Evolutionary conservation across 1,139 yeast genomes (phyloP).

Genomic region (Candida buenavistaensis): DNA sequence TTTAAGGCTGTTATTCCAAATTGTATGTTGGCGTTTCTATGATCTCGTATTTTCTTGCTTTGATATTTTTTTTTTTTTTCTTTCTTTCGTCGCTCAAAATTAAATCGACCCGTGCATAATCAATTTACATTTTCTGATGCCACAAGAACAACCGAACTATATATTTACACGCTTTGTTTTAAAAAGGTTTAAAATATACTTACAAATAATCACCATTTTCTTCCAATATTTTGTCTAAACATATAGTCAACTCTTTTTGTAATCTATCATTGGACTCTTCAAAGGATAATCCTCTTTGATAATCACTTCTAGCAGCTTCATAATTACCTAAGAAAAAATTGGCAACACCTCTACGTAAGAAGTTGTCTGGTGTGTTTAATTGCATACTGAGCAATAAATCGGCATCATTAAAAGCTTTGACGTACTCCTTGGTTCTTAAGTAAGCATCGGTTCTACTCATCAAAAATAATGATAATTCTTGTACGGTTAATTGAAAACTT

Average conservation of each 20-base stretch:
- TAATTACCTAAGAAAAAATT: conserved; percentile 67
- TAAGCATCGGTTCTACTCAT: conserved; percentile 85
- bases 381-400: conserved; percentile 67
- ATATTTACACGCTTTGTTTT: no score
- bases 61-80: no score
- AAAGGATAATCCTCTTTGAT: conserved; percentile 75
- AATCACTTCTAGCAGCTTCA: conserved; percentile 70
- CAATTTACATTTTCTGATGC: no score
- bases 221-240: conserved; percentile 47
- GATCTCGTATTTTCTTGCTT: no score
- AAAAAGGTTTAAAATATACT: no score
- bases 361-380: conserved; percentile 74
- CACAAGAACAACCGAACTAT: no score
- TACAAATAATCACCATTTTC: conserved; percentile 51
- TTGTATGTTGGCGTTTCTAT: no score
- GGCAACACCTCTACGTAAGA: conserved; percentile 79
- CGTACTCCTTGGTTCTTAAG: conserved; percentile 60
- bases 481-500: conserved; percentile 74
- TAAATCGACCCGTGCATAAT: no score
- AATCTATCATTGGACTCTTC: conserved; percentile 52
- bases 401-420: conserved; percentile 80
- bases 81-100: no score
- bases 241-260: conserved; percentile 41
- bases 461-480: conserved; percentile 70
- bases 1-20: no score